phyloP scores from a whole-genome alignment of 2,329 filamentous ascomycete genomes.

The Xylaria sp. region DNA sequence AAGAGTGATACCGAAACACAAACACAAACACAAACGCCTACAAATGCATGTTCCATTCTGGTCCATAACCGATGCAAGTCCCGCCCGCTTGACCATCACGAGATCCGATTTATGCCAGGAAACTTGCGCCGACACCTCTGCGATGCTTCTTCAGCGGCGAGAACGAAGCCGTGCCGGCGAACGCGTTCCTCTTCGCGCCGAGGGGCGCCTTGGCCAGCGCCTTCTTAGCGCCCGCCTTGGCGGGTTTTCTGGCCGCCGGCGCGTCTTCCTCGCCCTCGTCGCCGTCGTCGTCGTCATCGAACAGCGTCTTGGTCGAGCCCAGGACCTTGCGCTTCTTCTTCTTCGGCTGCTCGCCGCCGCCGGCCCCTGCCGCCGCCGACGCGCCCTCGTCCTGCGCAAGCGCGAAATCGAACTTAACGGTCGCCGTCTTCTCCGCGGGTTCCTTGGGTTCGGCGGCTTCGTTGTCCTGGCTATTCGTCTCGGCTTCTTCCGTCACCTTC shows the following conservation, averaged over 20 bases:
- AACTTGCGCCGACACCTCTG: slow-evolving; percentile 64
- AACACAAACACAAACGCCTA: slow-evolving; percentile 19
- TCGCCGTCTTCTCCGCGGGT: slow-evolving; percentile 31
- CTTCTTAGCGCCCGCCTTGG: slow-evolving; percentile 33
- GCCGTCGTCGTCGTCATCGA: slow-evolving; percentile 68
- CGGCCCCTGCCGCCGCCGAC: slow-evolving; percentile 29
- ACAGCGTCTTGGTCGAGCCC: slow-evolving; percentile 67
- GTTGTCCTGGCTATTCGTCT: slow-evolving; percentile 40
- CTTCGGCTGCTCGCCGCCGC: slow-evolving; percentile 45
- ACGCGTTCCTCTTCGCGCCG: slow-evolving; percentile 47
- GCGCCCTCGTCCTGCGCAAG: slow-evolving; percentile 33
- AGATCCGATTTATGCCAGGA: slow-evolving; percentile 47
- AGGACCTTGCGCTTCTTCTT: slow-evolving; percentile 77
- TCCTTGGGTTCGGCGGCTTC: slow-evolving; percentile 20
- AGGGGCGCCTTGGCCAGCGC: slow-evolving; percentile 41
- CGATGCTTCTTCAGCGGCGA: slow-evolving; percentile 74
- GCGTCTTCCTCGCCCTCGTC: slow-evolving; percentile 63
- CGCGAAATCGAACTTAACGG: slow-evolving; percentile 38
- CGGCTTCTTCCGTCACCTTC: slow-evolving; percentile 36
- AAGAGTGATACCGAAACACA: background rate
- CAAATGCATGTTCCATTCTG: slow-evolving; percentile 22
- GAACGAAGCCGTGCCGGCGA: slow-evolving; percentile 58
- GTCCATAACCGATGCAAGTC: slow-evolving; percentile 6
- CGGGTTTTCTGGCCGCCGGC: slow-evolving; percentile 31
- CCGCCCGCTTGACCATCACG: slow-evolving; percentile 11